Conservation (phyloP, 345 rosid genomes). For the Corymbia maculata region DNA sequence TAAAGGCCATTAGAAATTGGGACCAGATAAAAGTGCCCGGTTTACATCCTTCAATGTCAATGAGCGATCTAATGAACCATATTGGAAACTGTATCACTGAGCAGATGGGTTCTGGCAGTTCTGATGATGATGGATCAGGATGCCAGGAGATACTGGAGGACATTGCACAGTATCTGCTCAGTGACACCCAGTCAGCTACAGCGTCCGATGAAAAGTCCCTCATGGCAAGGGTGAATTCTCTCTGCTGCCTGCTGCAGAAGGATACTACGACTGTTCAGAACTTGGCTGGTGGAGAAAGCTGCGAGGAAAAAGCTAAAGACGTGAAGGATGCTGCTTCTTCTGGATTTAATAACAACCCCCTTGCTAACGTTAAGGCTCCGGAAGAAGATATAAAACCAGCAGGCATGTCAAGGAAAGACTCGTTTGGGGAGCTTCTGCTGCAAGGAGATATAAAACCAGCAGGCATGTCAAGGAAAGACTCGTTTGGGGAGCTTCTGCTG, state of each 20-base stretch:
- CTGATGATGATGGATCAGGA: slow-evolving; percentile 25
- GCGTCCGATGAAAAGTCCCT: slow-evolving; percentile 86
- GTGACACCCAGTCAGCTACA: slow-evolving; percentile 59
- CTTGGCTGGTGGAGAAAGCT: slow-evolving; percentile 32
- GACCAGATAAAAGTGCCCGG: slow-evolving; percentile 88
- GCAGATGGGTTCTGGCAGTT: slow-evolving; percentile 46
- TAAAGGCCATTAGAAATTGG: slow-evolving; percentile 48
- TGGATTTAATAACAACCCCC: slow-evolving; percentile 11
- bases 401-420: slow-evolving; percentile 92
- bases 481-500: slow-evolving; percentile 71
- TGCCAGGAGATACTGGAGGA: slow-evolving; percentile 52
- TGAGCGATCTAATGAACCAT: slow-evolving; percentile 80
- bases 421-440: slow-evolving; percentile 71
- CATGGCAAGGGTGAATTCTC: slow-evolving; percentile 96
- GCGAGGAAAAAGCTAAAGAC: slow-evolving; percentile 4
- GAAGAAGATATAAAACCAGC: slow-evolving; percentile 41
- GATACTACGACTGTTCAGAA: slow-evolving; percentile 39
- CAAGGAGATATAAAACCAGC: slow-evolving; percentile 53
- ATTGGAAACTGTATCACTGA: slow-evolving; percentile 62
- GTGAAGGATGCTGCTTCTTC: slow-evolving; percentile 22
- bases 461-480: slow-evolving; percentile 92
- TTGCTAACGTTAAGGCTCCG: slow-evolving; percentile 12
- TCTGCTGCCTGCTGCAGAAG: slow-evolving; percentile 89
- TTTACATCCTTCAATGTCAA: slow-evolving; percentile 77
- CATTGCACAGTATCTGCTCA: slow-evolving; percentile 79